phyloP scores from a whole-genome alignment of 805 yeast species.

The Ogataea degrootiae region DNA sequence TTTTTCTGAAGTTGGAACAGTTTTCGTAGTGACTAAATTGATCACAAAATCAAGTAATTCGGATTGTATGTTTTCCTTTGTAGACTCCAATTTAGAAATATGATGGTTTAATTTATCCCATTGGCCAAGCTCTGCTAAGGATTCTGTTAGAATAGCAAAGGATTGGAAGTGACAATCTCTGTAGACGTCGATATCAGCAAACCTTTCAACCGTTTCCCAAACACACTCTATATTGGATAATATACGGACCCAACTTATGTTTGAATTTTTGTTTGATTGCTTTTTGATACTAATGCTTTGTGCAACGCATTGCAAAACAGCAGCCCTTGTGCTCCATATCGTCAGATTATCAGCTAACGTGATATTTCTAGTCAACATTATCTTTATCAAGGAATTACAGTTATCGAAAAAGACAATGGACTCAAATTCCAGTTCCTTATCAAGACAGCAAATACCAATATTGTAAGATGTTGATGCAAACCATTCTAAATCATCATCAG shows the following conservation, averaged over 20 bases:
- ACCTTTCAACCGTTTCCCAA: not conserved
- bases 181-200: not conserved
- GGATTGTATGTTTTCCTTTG: not conserved
- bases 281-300: not conserved
- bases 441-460: conserved; percentile 1
- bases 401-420: not conserved
- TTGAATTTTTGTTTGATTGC: not conserved
- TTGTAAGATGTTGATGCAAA: conserved; percentile 1
- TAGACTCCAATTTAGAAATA: not conserved
- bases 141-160: not conserved
- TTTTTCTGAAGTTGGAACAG: not conserved
- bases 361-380: not conserved
- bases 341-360: not conserved
- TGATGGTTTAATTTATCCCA: not conserved
- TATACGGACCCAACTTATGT: not conserved
- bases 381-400: not conserved
- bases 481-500: conserved; percentile 1
- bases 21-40: not conserved
- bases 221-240: not conserved
- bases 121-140: not conserved
- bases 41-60: not conserved
- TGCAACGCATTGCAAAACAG: not conserved
- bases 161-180: not conserved
- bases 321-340: not conserved
- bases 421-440: not conserved